These are phyloP conservation scores for Fusarium sublunatum DNA, from an alignment of 2,329 filamentous ascomycete genomes.

Conservation along the genomic window DNA sequence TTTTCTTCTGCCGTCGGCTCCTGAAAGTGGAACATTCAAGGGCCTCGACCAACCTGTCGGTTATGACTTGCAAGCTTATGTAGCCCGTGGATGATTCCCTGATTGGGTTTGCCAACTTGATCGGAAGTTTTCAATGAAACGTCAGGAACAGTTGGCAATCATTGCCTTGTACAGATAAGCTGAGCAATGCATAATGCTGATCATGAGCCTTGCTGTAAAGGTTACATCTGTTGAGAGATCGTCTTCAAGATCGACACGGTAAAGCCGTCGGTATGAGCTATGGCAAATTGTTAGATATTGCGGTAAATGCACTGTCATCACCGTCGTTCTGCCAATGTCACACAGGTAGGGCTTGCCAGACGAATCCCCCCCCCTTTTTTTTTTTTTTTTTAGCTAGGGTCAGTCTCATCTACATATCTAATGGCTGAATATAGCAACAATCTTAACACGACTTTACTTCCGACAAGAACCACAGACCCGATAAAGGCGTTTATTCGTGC, in stretches of 20 bases:
- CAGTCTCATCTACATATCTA: constrained; percentile 18
- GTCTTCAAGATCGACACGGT: constrained; percentile 27
- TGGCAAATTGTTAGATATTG: constrained; percentile 28
- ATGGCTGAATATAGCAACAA: constrained; percentile 43
- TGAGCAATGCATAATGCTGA: constrained; percentile 23
- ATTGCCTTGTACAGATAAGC: constrained; percentile 14
- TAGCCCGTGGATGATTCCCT: not conserved
- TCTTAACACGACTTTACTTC: constrained; percentile 16
- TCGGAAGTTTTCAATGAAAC: constrained; percentile 27
- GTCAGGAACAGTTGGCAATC: constrained; percentile 7
- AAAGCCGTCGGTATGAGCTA: constrained; percentile 25
- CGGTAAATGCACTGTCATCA: constrained; percentile 2
- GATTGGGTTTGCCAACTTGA: constrained; percentile 1
- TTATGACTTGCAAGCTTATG: constrained; percentile 3
- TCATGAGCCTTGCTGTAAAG: constrained; percentile 10
- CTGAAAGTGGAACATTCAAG: constrained; percentile 23
- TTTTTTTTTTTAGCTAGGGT: constrained; percentile 24
- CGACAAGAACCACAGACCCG: constrained; percentile 12
- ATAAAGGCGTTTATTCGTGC: constrained; percentile 29
- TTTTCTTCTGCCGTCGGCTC: constrained; percentile 7
- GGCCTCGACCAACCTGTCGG: constrained; percentile 11
- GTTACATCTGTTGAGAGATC: constrained; percentile 8
- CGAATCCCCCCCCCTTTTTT: too few relatives aligned
- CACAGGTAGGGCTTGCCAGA: constrained; percentile 11
- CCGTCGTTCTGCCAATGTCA: constrained; percentile 21